A percentile compares a stretch with the other conserved stretches of the same genome.
Conservation (phyloP, 306 rosid species). For the Morella rubra region DNA sequence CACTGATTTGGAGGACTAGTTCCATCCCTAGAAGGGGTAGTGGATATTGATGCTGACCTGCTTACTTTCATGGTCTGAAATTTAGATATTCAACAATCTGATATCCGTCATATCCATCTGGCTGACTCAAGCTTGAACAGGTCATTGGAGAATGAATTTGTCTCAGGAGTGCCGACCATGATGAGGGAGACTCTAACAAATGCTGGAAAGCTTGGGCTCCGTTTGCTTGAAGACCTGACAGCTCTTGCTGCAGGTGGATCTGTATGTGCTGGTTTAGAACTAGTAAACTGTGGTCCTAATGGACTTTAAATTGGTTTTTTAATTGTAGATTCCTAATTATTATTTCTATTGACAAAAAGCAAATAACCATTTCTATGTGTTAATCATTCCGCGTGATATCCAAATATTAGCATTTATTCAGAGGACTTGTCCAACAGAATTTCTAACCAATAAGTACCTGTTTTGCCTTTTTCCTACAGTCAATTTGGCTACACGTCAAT, state of each 20-base stretch:
- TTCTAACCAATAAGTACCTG: constrained; percentile 30
- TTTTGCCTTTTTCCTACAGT: constrained; percentile 52
- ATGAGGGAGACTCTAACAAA: constrained; percentile 71
- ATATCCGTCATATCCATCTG: constrained; percentile 26
- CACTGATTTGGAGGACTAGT: no score
- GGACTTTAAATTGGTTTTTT: constrained; percentile 18
- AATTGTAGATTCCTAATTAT: constrained; percentile 21
- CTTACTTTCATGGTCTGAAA: constrained; percentile 24
- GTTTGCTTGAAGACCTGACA: constrained; percentile 94
- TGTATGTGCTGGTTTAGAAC: constrained; percentile 78
- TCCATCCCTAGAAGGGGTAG: not conserved
- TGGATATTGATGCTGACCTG: constrained; percentile 12
- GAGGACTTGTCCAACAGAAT: constrained; percentile 21
- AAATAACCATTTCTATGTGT: not conserved
- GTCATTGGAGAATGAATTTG: constrained; percentile 59
- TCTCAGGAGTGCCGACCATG: constrained; percentile 51
- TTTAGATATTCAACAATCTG: constrained; percentile 13
- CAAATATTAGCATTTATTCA: constrained; percentile 16
- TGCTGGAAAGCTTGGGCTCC: constrained; percentile 89
- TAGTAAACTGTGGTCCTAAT: constrained; percentile 25
- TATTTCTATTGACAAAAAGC: constrained; percentile 4
- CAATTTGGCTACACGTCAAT: constrained; percentile 70
- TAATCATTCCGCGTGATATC: constrained; percentile 1
- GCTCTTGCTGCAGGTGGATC: constrained; percentile 99
- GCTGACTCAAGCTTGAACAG: constrained; percentile 40